Evolutionary conservation across 2,329 filamentous ascomycete species (phyloP).

Genomic region (Pseudonectria buxi): DNA sequence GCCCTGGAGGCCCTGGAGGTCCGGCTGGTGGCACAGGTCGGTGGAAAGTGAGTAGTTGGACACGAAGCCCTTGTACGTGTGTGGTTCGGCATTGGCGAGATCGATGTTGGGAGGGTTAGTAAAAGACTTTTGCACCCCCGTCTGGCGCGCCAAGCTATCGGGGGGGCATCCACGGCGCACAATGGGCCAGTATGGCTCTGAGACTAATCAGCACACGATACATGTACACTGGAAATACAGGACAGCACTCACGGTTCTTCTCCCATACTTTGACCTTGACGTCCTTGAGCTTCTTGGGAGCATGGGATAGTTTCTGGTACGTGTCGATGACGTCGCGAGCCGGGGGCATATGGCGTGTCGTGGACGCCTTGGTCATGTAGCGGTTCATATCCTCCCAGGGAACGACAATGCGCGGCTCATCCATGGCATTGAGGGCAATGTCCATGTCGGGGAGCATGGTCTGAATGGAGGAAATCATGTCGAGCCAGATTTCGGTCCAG

Average conservation of each 20-base stretch:
- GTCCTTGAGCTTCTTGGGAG: conserved; percentile 29
- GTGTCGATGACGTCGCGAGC: conserved; percentile 37
- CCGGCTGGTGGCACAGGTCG: conserved; percentile 60
- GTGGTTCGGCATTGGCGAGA: conserved; percentile 37
- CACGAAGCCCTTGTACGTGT: conserved; percentile 52
- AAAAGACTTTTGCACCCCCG: conserved; percentile 37
- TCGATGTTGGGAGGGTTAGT: conserved; percentile 38
- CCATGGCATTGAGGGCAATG: conserved; percentile 59
- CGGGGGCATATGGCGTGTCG: conserved; percentile 37
- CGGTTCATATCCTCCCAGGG: conserved; percentile 55
- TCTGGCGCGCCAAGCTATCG: conserved; percentile 51
- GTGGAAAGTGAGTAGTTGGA: conserved; percentile 54
- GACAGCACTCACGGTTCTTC: conserved; percentile 35
- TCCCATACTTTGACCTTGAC: conserved; percentile 43
- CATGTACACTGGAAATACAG: background rate
- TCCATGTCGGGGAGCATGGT: conserved; percentile 59
- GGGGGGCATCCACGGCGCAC: conserved; percentile 56
- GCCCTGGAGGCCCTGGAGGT: conserved; percentile 56
- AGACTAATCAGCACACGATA: conserved; percentile 5
- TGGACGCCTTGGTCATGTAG: conserved; percentile 46
- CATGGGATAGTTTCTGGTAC: conserved; percentile 37
- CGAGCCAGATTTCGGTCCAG: conserved; percentile 51
- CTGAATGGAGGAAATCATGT: conserved; percentile 47
- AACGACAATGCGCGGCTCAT: conserved; percentile 58
- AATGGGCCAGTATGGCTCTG: conserved; percentile 51